These are phyloP conservation scores for Irpex rosettiformis DNA, from an alignment of 1,284 basidiomycete species.

Conservation along the genomic window DNA sequence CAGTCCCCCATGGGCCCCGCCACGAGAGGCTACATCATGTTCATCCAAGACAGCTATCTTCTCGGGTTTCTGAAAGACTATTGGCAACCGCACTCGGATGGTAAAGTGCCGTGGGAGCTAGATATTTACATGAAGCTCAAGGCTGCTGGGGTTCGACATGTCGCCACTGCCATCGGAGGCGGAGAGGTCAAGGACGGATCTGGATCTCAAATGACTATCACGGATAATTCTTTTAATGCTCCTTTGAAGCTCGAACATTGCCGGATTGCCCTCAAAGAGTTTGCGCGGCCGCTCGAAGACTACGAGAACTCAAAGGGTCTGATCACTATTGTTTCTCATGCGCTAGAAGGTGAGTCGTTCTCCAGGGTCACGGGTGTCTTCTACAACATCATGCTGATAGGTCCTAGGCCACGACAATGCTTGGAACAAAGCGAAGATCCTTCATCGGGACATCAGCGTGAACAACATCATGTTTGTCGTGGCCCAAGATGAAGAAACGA, in stretches of 20 bases:
- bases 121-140: background rate
- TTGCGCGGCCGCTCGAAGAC: background rate
- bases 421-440: background rate
- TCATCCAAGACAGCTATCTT: background rate
- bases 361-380: background rate
- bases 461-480: slow-evolving; percentile 12
- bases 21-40: slow-evolving; percentile 5
- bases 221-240: background rate
- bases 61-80: slow-evolving; percentile 6
- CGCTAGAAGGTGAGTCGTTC: background rate
- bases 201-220: background rate
- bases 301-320: background rate
- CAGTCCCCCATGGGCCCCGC: background rate
- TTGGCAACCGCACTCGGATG: background rate
- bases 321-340: background rate
- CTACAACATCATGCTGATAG: background rate
- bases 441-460: slow-evolving; percentile 7
- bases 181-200: slow-evolving; percentile 2
- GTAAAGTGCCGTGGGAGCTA: background rate
- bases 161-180: slow-evolving; percentile 5
- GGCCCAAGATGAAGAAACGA: background rate
- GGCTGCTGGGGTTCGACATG: background rate
- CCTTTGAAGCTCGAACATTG: background rate
- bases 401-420: background rate
- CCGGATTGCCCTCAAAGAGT: background rate